A percentile compares a stretch with the other conserved stretches of the same genome.
These are phyloP conservation scores for Priceomyces medius DNA, from an alignment of 805 yeast species.

Conservation along the genomic window DNA sequence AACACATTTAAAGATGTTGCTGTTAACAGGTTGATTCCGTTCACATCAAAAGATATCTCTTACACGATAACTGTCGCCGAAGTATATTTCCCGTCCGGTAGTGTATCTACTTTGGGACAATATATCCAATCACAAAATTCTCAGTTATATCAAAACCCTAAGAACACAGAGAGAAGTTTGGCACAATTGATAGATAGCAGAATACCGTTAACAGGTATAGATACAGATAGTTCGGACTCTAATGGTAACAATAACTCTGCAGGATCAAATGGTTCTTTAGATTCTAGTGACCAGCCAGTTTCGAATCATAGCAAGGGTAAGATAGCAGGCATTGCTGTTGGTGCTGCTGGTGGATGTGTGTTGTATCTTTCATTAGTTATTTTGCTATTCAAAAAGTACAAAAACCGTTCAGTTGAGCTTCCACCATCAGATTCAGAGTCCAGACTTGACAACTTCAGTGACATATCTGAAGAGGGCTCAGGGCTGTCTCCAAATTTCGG, in stretches of 20 bases:
- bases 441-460: slow-evolving; percentile 20
- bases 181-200: slow-evolving; percentile 71
- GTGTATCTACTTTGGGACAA: slow-evolving; percentile 49
- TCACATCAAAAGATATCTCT: slow-evolving; percentile 46
- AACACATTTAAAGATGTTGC: slow-evolving; percentile 42
- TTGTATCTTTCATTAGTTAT: slow-evolving; percentile 62
- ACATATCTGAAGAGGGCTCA: slow-evolving; percentile 16
- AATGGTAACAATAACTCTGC: slow-evolving; percentile 14
- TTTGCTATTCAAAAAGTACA: slow-evolving; percentile 51
- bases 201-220: slow-evolving; percentile 55
- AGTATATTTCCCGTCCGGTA: slow-evolving; percentile 68
- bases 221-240: slow-evolving; percentile 12
- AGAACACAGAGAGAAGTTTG: slow-evolving; percentile 53
- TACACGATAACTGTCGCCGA: slow-evolving; percentile 88
- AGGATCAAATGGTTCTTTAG: slow-evolving; percentile 37
- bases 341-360: slow-evolving; percentile 76
- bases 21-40: slow-evolving; percentile 75
- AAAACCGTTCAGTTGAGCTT: slow-evolving; percentile 39
- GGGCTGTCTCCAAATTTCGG: slow-evolving; percentile 27
- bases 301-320: slow-evolving; percentile 33
- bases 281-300: slow-evolving; percentile 14
- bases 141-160: slow-evolving; percentile 57
- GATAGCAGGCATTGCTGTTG: slow-evolving; percentile 77
- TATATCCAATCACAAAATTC: slow-evolving; percentile 55
- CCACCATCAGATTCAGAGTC: slow-evolving; percentile 43